phyloP scores from a whole-genome alignment of 495 filamentous ascomycete species.

The Thermochaetoides thermophila region DNA sequence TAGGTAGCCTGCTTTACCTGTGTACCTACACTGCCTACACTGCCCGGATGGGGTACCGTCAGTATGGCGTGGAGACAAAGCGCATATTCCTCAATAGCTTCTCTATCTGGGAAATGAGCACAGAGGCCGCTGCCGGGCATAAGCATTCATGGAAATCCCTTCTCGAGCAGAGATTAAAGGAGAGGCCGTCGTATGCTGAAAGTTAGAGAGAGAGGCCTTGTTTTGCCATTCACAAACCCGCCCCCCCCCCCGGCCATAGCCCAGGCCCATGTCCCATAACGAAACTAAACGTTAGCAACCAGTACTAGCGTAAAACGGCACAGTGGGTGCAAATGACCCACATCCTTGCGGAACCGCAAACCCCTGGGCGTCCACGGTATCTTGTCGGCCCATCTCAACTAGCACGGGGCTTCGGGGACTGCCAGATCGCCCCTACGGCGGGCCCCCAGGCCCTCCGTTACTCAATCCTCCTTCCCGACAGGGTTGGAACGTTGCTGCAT shows the following conservation, averaged over 20 bases:
- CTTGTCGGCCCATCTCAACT: slow-evolving; percentile 22
- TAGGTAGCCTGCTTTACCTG: no score
- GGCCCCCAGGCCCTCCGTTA: slow-evolving; percentile 9
- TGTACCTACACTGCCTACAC: no score
- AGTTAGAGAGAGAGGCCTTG: no score
- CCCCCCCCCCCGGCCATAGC: no score
- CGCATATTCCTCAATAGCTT: no score
- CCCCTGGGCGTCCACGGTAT: slow-evolving; percentile 3
- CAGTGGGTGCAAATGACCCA: slow-evolving; percentile 4
- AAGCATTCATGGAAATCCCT: neutral
- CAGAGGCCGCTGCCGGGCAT: neutral
- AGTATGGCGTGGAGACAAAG: no score
- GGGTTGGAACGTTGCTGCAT: slow-evolving; percentile 34
- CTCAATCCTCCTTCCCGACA: slow-evolving; percentile 38
- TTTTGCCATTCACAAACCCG: no score
- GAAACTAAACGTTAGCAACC: slow-evolving; percentile 11
- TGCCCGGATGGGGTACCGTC: no score
- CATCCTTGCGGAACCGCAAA: slow-evolving; percentile 3
- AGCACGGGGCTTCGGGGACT: slow-evolving; percentile 15
- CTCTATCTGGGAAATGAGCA: no score
- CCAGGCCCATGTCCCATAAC: neutral
- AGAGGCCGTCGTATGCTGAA: neutral
- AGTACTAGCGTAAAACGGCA: slow-evolving; percentile 8
- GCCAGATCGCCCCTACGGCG: slow-evolving; percentile 32
- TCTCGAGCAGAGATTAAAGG: slow-evolving; percentile 1